Percentiles rank a stretch among this genome's conserved stretches.
Conservation (phyloP, 768 basidiomycete species). For the Psilocybe sp. region DNA sequence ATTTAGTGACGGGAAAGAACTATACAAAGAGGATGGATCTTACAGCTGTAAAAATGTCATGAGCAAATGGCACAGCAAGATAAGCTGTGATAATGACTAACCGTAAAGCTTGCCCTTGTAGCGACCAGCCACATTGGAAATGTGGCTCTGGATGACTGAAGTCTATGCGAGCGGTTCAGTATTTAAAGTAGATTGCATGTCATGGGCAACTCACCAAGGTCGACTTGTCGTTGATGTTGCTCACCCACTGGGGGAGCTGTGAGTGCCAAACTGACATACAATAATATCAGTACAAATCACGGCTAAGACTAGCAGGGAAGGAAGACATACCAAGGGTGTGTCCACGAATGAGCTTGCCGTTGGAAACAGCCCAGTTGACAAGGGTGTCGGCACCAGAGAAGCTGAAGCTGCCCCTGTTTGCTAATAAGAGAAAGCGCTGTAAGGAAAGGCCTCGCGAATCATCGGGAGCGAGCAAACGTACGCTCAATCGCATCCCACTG, state of each 20-base stretch:
- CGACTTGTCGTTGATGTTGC: slow-evolving; percentile 29
- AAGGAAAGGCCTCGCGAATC: neutral
- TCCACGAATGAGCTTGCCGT: slow-evolving; percentile 38
- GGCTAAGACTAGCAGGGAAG: neutral
- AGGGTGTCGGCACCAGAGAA: slow-evolving; percentile 32
- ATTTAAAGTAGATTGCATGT: no score
- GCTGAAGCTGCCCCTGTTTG: slow-evolving; percentile 28
- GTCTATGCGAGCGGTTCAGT: slow-evolving; percentile 21
- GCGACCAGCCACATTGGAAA: slow-evolving; percentile 40
- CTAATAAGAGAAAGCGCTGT: slow-evolving; percentile 5
- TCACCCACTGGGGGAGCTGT: slow-evolving; percentile 44
- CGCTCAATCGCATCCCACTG: slow-evolving; percentile 39
- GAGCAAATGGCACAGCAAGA: neutral
- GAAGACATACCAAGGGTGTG: slow-evolving; percentile 30
- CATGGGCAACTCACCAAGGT: slow-evolving; percentile 28
- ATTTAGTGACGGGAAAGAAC: neutral
- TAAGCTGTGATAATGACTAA: slow-evolving; percentile 8
- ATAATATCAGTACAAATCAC: slow-evolving; percentile 25
- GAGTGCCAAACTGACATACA: slow-evolving; percentile 21
- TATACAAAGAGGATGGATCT: neutral
- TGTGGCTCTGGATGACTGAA: slow-evolving; percentile 45
- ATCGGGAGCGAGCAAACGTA: slow-evolving; percentile 8
- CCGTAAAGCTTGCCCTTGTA: slow-evolving; percentile 46
- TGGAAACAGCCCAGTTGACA: slow-evolving; percentile 36
- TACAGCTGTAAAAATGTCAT: slow-evolving; percentile 4